Evolutionary conservation across 805 yeast species (phyloP), one percentile per base, ranked within the genome.

Genomic region (Wickerhamiella siamensis): DNA sequence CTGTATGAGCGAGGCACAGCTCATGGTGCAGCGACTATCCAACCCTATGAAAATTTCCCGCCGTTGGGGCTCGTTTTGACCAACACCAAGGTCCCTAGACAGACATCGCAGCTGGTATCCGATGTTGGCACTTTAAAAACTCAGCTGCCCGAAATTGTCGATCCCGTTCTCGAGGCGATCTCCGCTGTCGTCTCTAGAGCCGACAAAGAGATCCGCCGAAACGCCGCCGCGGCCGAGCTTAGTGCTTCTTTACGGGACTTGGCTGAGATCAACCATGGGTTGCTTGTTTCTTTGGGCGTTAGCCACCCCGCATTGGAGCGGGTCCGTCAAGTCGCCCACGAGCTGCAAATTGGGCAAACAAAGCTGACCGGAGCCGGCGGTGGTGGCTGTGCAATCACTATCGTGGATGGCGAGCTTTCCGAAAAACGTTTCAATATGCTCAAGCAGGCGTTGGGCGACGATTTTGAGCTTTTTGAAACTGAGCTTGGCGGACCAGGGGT

Each of bases 331-430:
- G 63, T 74, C n/a, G 71, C 83, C 19, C 87, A 81, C 54, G 69
- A 67, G 39, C 52, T 74, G 43, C 57, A 65, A 3, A 59, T 91
- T 15, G 98, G 98, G 5, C 76, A 80, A 44, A 88, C 98, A 0
- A 91, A 91, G 59, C 70, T 91, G 42, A 91, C 98, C 0, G 98
- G 98, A 33, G 98, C 98, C 0, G 98, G 98, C 29, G 98, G 98
- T 17, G 98, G 98, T 39, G 98, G 98, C 2, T 91, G 98, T 66
- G 94, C 97, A 9, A 79, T 91, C 43, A 91, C 97, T 0, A 62
- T 91, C 31, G 66, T 87, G 14, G 50, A 52, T 15, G 75, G 71
- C 33, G 66, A 63, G 2, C 61, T 58, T 1, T 51, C 52, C 1
- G 65, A 59, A 16, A 56, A 50, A 2, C 39, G 36, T 3, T 56